Conservation (phyloP, 148 eudicot genomes). For the Selenicereus undatus region DNA sequence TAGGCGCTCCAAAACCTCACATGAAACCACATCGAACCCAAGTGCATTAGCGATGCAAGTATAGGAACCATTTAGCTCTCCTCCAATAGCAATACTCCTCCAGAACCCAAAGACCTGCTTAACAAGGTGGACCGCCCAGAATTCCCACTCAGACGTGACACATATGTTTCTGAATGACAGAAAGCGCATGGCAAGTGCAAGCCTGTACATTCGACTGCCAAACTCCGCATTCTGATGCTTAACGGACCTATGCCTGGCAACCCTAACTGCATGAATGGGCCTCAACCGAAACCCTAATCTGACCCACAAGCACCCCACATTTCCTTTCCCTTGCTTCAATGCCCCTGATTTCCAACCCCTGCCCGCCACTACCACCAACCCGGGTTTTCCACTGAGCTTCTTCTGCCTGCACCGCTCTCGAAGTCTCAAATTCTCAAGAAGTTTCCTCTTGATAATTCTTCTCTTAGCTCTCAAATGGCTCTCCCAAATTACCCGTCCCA, state of each 20-base stretch:
- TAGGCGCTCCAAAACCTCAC: constrained; percentile 34
- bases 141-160: constrained; percentile 36
- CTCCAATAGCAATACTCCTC: constrained; percentile 39
- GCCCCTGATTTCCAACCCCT: constrained; percentile 17
- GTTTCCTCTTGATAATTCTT: constrained; percentile 13
- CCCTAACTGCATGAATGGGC: constrained; percentile 4
- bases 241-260: constrained; percentile 10
- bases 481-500: constrained; percentile 30
- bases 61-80: constrained; percentile 24
- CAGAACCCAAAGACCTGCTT: constrained; percentile 39
- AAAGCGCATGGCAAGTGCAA: constrained; percentile 37
- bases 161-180: constrained; percentile 35
- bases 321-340: constrained; percentile 1
- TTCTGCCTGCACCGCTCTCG: constrained; percentile 21
- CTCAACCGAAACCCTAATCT: constrained; percentile 27
- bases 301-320: constrained; percentile 1
- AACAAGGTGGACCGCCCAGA: constrained; percentile 31
- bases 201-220: constrained; percentile 36
- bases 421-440: constrained; percentile 18
- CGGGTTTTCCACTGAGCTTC: constrained; percentile 9
- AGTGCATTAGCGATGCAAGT: constrained; percentile 20
- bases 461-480: constrained; percentile 30
- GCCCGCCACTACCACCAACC: constrained; percentile 10
- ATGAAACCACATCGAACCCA: constrained; percentile 34
- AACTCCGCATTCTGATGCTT: constrained; percentile 20